Base-by-base conservation (phyloP, 805 yeast genomes). In the Spathaspora boniae region DNA sequence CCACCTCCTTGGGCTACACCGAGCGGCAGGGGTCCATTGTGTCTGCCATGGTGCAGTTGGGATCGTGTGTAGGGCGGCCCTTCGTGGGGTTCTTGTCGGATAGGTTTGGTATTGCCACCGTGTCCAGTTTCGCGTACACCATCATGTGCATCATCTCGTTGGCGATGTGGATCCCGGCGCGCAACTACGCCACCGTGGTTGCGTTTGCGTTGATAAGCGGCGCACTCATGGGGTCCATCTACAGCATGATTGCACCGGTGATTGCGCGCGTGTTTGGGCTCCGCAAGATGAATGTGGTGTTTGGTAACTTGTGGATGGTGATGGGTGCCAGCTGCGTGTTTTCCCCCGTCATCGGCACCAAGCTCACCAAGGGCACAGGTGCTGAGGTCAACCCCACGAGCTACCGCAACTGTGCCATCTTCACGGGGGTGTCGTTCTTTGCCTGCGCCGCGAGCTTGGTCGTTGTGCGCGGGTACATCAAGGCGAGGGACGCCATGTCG, bases 291-390 rank as follows among this genome's bases (percentile, higher is more conserved):
- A 72, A 72, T 29, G 70, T 74, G 12, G 54, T 68, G 0, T 57
- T 70, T 34, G 71, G 76, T 14, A 65, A 76, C 73, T 44, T 72
- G 4, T 80, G 83, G 84, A 46, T 68, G 9, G 54, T 68, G 23
- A 48, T 71, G 29, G 85, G 82, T 6, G 39, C 58, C 0, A 60
- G 74, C 21, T 76, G 77, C 2, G 53, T 75, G n/a, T 71, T 66
- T 1, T 70, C 85, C 1, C 86, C 86, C 1, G 68, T 79, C 16
- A 70, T 80, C 40, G 86, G 86, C 5, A 62, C 77, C 12, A 55
- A 69, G 8, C 58, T 80, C 31, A 76, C 75, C 38, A 39, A 46
- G 16, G 54, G 55, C 7, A 43, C 47, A 16, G 51, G 46, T 8
- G 46, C 41, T 12, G 31, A 31, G 1, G 53, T 52, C 16, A 63